A percentile compares a stretch with the other conserved stretches of the same genome.
Evolutionary conservation across 768 basidiomycete species (phyloP).

Genomic region (Mycena maculata): DNA sequence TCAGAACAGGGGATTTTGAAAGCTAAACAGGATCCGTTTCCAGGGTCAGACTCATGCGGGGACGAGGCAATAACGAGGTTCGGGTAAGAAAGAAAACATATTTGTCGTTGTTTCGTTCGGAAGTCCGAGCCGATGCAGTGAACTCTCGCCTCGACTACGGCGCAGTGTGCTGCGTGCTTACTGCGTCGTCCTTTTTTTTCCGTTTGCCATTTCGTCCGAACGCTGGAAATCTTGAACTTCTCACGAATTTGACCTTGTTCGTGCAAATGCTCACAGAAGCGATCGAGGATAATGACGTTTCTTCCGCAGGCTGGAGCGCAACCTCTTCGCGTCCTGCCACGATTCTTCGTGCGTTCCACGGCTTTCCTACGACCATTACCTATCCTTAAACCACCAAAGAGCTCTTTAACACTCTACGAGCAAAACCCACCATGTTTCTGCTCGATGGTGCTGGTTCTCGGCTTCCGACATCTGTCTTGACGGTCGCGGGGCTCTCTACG

Average conservation of each 20-base stretch:
- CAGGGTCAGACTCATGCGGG: too few relatives aligned
- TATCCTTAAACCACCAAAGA: not conserved
- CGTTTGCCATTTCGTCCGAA: too few relatives aligned
- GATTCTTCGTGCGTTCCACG: not conserved
- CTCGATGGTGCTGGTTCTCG: slow-evolving; percentile 67
- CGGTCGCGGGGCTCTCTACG: slow-evolving; percentile 72
- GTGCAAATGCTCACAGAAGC: not conserved
- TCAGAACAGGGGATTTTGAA: too few relatives aligned
- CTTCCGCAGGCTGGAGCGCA: slow-evolving; percentile 24
- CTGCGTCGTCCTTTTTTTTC: not conserved
- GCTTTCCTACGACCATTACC: not conserved
- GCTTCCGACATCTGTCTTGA: slow-evolving; percentile 66
- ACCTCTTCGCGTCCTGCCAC: slow-evolving; percentile 2
- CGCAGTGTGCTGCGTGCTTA: not conserved
- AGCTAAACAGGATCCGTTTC: too few relatives aligned
- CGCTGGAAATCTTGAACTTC: too few relatives aligned
- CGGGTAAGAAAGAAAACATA: not conserved
- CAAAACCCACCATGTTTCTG: not conserved
- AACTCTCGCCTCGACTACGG: not conserved
- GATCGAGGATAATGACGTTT: slow-evolving; percentile 23
- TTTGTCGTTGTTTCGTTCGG: not conserved
- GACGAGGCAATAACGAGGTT: too few relatives aligned
- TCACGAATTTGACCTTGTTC: not conserved
- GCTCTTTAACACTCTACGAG: not conserved
- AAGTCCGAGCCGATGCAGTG: not conserved